Evolutionary conservation across 805 yeast species (phyloP).

Genomic region (Myxozyma neotropica): DNA sequence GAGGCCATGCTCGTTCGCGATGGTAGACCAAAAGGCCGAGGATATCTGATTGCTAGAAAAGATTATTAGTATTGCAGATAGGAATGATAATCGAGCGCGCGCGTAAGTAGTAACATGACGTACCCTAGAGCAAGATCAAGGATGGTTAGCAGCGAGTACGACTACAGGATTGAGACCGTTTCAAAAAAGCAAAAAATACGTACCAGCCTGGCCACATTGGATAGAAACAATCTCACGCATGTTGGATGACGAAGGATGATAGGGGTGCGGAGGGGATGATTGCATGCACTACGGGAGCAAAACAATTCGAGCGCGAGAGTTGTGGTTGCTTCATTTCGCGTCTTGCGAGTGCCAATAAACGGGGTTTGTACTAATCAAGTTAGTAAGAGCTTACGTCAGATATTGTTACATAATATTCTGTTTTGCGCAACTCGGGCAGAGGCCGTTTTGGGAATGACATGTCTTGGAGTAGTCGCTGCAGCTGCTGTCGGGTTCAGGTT

Average conservation of each 20-base stretch:
- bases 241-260: background rate
- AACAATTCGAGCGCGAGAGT: background rate
- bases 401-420: background rate
- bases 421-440: background rate
- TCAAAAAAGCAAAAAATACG: background rate
- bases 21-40: constrained; percentile 49
- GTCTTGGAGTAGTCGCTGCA: too few relatives aligned
- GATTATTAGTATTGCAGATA: background rate
- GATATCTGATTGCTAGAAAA: constrained; percentile 45
- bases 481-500: too few relatives aligned
- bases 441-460: background rate
- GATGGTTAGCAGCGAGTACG: background rate
- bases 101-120: background rate
- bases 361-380: background rate
- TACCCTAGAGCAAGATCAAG: constrained; percentile 9
- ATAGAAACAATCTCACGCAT: constrained; percentile 51
- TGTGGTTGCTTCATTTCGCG: background rate
- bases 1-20: constrained; percentile 47
- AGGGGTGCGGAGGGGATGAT: background rate
- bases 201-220: constrained; percentile 51
- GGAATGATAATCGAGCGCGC: background rate
- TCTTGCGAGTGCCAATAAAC: background rate
- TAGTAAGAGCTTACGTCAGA: background rate
- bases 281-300: background rate
- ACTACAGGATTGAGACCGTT: background rate